phyloP scores from a whole-genome alignment of 257 asterid genomes.

The Forsythia suspensa region DNA sequence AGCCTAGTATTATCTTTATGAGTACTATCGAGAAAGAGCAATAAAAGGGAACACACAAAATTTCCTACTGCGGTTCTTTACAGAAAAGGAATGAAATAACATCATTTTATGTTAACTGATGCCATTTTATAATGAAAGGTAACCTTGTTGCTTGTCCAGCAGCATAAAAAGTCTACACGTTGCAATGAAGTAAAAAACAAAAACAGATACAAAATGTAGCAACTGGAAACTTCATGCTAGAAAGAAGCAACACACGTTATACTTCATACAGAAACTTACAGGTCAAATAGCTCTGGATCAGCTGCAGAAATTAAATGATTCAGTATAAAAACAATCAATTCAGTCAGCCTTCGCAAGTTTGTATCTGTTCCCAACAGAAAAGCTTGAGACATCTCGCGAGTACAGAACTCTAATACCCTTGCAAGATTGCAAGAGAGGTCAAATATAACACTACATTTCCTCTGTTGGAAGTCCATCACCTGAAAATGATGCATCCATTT shows the following conservation, averaged over 20 bases:
- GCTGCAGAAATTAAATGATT: slow-evolving; percentile 72
- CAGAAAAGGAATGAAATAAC: not conserved
- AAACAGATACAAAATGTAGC: not conserved
- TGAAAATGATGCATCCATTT: slow-evolving; percentile 32
- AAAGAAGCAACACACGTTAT: not conserved
- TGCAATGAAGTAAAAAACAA: not conserved
- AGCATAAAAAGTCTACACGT: not conserved
- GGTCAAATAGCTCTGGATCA: slow-evolving; percentile 82
- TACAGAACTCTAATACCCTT: slow-evolving; percentile 83
- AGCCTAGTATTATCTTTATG: not conserved
- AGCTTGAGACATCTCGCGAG: slow-evolving; percentile 84
- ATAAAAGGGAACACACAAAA: too few species aligned
- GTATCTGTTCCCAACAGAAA: slow-evolving; percentile 79
- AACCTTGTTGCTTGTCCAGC: not conserved
- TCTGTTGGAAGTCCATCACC: slow-evolving; percentile 85
- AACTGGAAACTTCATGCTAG: not conserved
- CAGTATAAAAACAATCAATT: slow-evolving; percentile 74
- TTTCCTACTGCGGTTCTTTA: not conserved
- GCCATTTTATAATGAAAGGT: not conserved
- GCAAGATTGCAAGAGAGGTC: slow-evolving; percentile 94
- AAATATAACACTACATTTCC: slow-evolving; percentile 84
- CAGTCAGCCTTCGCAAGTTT: slow-evolving; percentile 81
- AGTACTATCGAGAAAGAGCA: slow-evolving; percentile 1
- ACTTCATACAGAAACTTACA: slow-evolving; percentile 49
- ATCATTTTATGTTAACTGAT: not conserved